phyloP scores from a whole-genome alignment of 495 filamentous ascomycete species.

The Elasticomyces elasticus region DNA sequence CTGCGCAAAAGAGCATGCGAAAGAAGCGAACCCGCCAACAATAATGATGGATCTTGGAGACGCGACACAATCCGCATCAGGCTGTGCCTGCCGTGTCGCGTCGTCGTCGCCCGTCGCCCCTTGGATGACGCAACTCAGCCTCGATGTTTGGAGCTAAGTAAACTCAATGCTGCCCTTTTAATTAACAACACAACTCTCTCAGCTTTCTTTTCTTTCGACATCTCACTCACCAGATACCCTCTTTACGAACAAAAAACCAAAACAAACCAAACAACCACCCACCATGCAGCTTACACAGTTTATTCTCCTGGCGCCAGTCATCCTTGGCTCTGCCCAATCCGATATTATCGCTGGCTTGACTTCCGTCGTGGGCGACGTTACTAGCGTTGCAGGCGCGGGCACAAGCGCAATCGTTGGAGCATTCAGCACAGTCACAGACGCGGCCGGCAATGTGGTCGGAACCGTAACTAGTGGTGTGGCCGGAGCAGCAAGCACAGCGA shows the following conservation, averaged over 20 bases:
- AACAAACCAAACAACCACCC: neutral
- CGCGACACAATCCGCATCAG: neutral
- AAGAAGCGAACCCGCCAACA: neutral
- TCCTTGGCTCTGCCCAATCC: neutral
- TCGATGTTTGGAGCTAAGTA: neutral
- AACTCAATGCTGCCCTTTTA: neutral
- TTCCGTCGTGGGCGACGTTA: slow-evolving; percentile 3
- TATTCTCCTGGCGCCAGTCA: slow-evolving; percentile 4
- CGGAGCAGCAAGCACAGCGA: neutral
- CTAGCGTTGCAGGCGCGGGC: slow-evolving; percentile 2
- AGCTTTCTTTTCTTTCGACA: neutral
- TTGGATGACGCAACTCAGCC: neutral
- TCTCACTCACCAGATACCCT: neutral
- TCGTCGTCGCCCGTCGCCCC: neutral
- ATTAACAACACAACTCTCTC: neutral
- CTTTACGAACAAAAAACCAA: neutral
- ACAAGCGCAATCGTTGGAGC: neutral
- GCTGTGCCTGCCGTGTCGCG: neutral
- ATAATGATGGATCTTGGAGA: neutral
- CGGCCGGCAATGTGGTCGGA: neutral
- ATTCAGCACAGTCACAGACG: neutral
- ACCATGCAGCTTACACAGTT: slow-evolving; percentile 3
- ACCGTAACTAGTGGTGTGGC: neutral
- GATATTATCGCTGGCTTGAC: slow-evolving; percentile 1
- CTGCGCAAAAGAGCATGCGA: neutral